Conservation (phyloP, 768 basidiomycete species). For the Tricholoma terreum region DNA sequence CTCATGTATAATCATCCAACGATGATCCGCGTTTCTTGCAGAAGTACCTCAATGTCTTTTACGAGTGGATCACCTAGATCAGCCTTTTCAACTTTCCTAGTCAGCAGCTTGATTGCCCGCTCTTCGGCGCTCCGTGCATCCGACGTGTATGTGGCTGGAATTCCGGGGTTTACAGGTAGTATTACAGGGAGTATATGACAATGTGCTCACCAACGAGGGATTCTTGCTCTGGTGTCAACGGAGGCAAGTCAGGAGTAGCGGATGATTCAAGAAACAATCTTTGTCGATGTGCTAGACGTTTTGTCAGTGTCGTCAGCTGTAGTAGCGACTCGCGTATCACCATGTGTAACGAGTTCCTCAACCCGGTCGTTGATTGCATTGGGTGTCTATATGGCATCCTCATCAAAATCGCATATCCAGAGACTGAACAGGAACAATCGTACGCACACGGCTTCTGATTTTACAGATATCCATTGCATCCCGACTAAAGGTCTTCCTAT, state of each 20-base stretch:
- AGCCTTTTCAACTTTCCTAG: conserved; percentile 21
- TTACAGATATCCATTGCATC: conserved; percentile 8
- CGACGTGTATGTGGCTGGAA: conserved; percentile 4
- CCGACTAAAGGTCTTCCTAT: conserved; percentile 1
- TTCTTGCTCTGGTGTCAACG: conserved; percentile 5
- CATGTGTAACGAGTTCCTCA: neutral
- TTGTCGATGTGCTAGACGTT: conserved; percentile 2
- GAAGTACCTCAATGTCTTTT: conserved; percentile 16
- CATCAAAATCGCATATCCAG: neutral
- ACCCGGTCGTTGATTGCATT: neutral
- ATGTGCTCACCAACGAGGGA: conserved; percentile 7
- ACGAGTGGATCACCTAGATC: conserved; percentile 12
- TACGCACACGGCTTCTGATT: neutral
- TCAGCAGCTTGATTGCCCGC: conserved; percentile 11
- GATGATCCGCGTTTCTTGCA: conserved; percentile 11
- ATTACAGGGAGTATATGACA: neutral
- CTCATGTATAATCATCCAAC: conserved; percentile 7
- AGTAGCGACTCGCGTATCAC: neutral
- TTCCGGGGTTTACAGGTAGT: neutral
- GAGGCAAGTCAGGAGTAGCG: neutral
- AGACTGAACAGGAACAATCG: no score
- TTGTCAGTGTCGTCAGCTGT: neutral
- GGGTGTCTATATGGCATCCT: neutral
- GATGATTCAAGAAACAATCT: conserved; percentile 3
- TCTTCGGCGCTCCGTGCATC: conserved; percentile 5